Base-by-base conservation (phyloP, 2,329 filamentous ascomycete species). In the Fusarium sp. region DNA sequence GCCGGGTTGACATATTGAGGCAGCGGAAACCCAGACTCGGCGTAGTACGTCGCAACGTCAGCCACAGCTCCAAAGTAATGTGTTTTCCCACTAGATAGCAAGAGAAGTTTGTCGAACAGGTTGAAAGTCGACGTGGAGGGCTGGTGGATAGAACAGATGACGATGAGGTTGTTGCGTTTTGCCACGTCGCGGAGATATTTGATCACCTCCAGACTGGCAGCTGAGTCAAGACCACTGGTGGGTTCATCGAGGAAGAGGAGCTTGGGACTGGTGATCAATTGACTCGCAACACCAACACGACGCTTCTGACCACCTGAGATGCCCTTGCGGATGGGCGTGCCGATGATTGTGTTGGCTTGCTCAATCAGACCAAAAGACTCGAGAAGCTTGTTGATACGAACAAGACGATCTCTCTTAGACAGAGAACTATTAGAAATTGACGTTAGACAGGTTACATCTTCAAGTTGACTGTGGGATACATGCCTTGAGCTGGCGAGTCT, bases 251-350 rank as follows among this genome's bases (percentile, higher is more conserved):
- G 80, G 74, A 97, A 96, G 23, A 97, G 78, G 9, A 96, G 88
- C 77, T 90, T 92, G 0, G 93, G 93, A 58, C 86, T 89, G 2
- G 92, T 95, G 73, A 96, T 92, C 35, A 97, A 84, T 74, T 93
- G 92, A 64, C 90, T 92, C 2, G 92, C 93, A 7, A 96, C 89
- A 69, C 91, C 92, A 9, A 95, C 84, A 51, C 93, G 85, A 39
- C 92, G 85, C 82, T 96, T 96, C 81, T 97, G 93, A 2, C 93
- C 93, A 48, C 93, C 93, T 65, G 90, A 93, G 59, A 97, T 88
- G 15, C 93, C 93, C 78, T 94, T 96, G 13, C 88, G 87, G 65
- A 96, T 90, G 0, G 92, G 91, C 1, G 93, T 96, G 37, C 93
- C 93, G 67, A 96, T 89, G 44, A 96, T 79, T 4, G 89, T 90